Evolutionary conservation across 2,329 filamentous ascomycete genomes (phyloP).

Genomic region (Fusarium sp.): DNA sequence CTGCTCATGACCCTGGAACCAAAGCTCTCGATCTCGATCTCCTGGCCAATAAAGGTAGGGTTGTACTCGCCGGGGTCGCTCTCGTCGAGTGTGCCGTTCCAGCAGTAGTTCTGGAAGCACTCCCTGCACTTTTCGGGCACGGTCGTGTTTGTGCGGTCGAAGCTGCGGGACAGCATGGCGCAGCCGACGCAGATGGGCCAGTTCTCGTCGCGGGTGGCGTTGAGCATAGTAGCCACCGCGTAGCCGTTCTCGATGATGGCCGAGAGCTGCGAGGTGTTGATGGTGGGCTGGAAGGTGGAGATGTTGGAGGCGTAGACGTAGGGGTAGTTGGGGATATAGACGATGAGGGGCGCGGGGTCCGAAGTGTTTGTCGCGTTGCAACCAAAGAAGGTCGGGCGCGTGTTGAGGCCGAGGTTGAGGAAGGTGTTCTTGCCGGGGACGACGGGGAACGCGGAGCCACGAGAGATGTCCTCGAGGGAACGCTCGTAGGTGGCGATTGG

Average conservation of each 20-base stretch:
- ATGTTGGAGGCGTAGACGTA: constrained; percentile 85
- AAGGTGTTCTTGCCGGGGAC: constrained; percentile 72
- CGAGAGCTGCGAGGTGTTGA: constrained; percentile 78
- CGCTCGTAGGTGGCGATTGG: constrained; percentile 72
- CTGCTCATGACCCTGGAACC: constrained; percentile 35
- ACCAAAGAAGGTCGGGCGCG: constrained; percentile 75
- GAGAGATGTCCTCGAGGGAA: constrained; percentile 63
- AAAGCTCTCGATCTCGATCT: constrained; percentile 47
- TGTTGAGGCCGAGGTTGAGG: constrained; percentile 71
- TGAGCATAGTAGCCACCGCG: constrained; percentile 86
- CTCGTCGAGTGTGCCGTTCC: constrained; percentile 80
- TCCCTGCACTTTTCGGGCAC: constrained; percentile 80
- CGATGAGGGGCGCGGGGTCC: constrained; percentile 76
- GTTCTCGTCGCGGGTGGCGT: constrained; percentile 79
- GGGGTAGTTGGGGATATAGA: constrained; percentile 86
- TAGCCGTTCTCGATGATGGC: constrained; percentile 90
- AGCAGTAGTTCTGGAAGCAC: constrained; percentile 91
- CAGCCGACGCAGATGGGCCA: constrained; percentile 93
- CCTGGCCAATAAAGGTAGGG: constrained; percentile 48
- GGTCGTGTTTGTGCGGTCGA: constrained; percentile 77
- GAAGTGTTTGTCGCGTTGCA: constrained; percentile 72
- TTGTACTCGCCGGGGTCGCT: constrained; percentile 53
- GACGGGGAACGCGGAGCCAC: constrained; percentile 71
- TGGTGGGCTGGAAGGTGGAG: constrained; percentile 80
- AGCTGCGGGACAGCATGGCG: constrained; percentile 84